phyloP scores from a whole-genome alignment of 1,284 basidiomycete genomes.

The Ceratobasidium sp. region DNA sequence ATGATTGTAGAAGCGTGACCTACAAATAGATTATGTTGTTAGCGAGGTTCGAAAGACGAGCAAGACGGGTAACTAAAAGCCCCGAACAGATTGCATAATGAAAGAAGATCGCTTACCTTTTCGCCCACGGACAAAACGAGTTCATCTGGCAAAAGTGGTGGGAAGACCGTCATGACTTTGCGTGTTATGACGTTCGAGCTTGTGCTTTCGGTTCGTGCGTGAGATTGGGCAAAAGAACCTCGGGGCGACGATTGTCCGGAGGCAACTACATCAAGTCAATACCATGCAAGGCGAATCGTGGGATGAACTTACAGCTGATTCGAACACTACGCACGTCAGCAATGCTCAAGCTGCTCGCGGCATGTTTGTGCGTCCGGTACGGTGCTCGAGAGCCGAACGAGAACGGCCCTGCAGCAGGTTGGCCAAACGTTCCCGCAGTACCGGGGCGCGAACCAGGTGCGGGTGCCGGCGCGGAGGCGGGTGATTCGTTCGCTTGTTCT shows the following conservation, averaged over 20 bases:
- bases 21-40: neutral
- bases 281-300: neutral
- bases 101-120: neutral
- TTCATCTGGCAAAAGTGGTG: constrained; percentile 39
- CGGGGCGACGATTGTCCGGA: constrained; percentile 17
- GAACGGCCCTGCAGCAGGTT: neutral
- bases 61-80: neutral
- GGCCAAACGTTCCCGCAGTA: constrained; percentile 24
- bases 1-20: constrained; percentile 38
- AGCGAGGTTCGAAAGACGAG: too few species aligned
- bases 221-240: constrained; percentile 2
- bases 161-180: constrained; percentile 33
- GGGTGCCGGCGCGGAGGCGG: neutral
- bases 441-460: constrained; percentile 11
- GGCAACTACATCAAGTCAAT: neutral
- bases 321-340: constrained; percentile 28
- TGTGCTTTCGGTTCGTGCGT: constrained; percentile 20
- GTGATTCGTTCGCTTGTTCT: neutral
- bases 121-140: constrained; percentile 37
- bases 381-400: constrained; percentile 16
- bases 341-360: constrained; percentile 34
- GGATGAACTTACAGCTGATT: constrained; percentile 16
- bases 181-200: constrained; percentile 3
- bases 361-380: constrained; percentile 17
- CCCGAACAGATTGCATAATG: neutral